Evolutionary conservation across 306 rosid genomes (phyloP).

Genomic region (Castanea mollissima): DNA sequence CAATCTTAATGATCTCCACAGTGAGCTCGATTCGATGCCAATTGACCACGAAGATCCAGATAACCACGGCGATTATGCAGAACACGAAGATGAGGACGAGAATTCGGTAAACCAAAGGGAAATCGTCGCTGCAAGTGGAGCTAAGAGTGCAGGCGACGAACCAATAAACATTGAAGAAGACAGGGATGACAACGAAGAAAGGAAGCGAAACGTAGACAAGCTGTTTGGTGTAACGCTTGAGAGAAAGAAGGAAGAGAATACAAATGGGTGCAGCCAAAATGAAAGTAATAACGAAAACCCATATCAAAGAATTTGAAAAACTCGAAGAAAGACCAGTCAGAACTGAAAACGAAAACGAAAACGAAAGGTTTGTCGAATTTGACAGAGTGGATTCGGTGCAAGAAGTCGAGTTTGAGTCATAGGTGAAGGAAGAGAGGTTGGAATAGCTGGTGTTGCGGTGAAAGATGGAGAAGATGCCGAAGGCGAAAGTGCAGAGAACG

Average conservation of each 20-base stretch:
- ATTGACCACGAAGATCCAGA: conserved; percentile 78
- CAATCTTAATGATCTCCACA: conserved; percentile 67
- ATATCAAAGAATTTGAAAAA: conserved; percentile 41
- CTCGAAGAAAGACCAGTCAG: conserved; percentile 31
- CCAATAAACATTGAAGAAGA: conserved; percentile 83
- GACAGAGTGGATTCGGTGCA: conserved; percentile 40
- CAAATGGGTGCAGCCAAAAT: conserved; percentile 65
- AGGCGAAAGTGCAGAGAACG: conserved; percentile 56
- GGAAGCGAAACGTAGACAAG: conserved; percentile 72
- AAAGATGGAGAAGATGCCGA: conserved; percentile 70
- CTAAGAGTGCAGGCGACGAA: conserved; percentile 78
- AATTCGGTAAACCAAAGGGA: conserved; percentile 69
- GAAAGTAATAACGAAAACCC: conserved; percentile 74
- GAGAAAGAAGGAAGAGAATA: conserved; percentile 50
- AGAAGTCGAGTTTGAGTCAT: conserved; percentile 46
- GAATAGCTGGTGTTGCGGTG: conserved; percentile 51
- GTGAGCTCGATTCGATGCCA: conserved; percentile 91
- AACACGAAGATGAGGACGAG: conserved; percentile 58
- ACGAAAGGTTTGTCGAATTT: neutral
- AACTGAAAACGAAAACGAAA: neutral
- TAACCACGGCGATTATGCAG: conserved; percentile 54
- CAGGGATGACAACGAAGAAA: conserved; percentile 59
- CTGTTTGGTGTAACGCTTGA: conserved; percentile 79
- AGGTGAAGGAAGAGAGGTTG: conserved; percentile 51
- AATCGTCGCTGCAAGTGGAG: conserved; percentile 50